These are phyloP conservation scores for Cercophora samala DNA, from an alignment of 495 filamentous ascomycete species.

Conservation along the genomic window DNA sequence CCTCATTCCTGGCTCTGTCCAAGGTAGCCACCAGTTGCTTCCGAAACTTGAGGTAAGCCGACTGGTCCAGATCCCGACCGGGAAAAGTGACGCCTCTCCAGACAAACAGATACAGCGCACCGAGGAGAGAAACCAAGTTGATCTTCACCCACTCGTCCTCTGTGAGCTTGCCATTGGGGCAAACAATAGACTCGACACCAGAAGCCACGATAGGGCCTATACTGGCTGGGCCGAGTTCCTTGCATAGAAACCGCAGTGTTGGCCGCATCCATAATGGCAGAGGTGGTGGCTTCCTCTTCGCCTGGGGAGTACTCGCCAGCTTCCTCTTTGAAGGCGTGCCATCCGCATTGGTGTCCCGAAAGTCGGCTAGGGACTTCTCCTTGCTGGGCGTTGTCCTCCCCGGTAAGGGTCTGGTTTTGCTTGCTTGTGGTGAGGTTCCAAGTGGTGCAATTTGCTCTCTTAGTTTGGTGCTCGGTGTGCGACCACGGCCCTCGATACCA, in stretches of 20 bases:
- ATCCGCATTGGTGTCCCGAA: slow-evolving; percentile 19
- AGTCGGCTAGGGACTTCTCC: slow-evolving; percentile 38
- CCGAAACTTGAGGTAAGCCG: slow-evolving; percentile 39
- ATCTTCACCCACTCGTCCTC: slow-evolving; percentile 52
- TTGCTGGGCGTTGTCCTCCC: slow-evolving; percentile 27
- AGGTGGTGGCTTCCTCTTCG: slow-evolving; percentile 19
- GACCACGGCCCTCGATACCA: slow-evolving; percentile 13
- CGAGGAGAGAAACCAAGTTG: slow-evolving; percentile 55
- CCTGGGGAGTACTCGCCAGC: neutral
- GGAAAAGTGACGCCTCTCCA: slow-evolving; percentile 42
- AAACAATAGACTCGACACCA: slow-evolving; percentile 42
- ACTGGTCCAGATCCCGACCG: slow-evolving; percentile 35
- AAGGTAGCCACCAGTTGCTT: slow-evolving; percentile 41
- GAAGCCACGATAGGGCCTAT: slow-evolving; percentile 45
- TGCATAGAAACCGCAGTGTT: slow-evolving; percentile 61
- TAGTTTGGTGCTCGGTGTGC: slow-evolving; percentile 38
- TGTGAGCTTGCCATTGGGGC: slow-evolving; percentile 34
- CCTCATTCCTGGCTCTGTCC: slow-evolving; percentile 33
- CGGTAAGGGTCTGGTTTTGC: slow-evolving; percentile 7
- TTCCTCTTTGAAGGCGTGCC: slow-evolving; percentile 18
- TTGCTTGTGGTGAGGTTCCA: slow-evolving; percentile 21
- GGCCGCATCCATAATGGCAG: slow-evolving; percentile 66
- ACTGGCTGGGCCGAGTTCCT: slow-evolving; percentile 32
- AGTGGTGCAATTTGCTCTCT: slow-evolving; percentile 21
- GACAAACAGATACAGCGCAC: slow-evolving; percentile 65